Conservation (phyloP, 2,329 filamentous ascomycete species). For the Cytospora piceae region DNA sequence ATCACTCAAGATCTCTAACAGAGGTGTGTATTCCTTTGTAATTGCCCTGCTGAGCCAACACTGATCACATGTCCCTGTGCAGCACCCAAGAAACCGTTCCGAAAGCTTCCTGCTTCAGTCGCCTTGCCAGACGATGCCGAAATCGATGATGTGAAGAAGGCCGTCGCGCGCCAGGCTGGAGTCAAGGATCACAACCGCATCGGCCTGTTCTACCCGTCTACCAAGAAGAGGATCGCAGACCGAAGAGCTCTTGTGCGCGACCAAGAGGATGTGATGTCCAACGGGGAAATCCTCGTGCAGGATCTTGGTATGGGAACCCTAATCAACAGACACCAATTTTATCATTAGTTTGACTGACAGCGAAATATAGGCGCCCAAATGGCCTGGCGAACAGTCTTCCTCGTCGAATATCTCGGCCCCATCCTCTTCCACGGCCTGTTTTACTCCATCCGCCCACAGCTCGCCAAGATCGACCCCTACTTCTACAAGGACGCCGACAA, state of each 20-base stretch:
- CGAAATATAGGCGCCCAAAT: conserved; percentile 75
- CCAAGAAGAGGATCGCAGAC: conserved; percentile 67
- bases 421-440: conserved; percentile 82
- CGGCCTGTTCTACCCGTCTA: conserved; percentile 63
- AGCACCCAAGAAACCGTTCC: conserved; percentile 55
- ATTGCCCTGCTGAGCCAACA: background rate
- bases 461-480: conserved; percentile 60
- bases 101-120: conserved; percentile 56
- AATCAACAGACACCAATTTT: background rate
- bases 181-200: conserved; percentile 64
- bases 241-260: conserved; percentile 57
- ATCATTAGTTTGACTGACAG: background rate
- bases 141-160: conserved; percentile 62
- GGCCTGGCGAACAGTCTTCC: conserved; percentile 89
- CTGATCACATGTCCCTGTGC: background rate
- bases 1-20: conserved; percentile 23
- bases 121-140: conserved; percentile 56
- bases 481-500: conserved; percentile 49
- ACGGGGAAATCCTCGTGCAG: conserved; percentile 77
- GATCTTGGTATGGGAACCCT: conserved; percentile 72
- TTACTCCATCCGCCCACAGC: conserved; percentile 71
- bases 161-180: conserved; percentile 55
- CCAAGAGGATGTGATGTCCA: conserved; percentile 51
- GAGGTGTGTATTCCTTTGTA: conserved; percentile 7
- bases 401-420: conserved; percentile 93